Conservation (phyloP, 2,329 filamentous ascomycete species). For the Colletotrichum tanaceti region DNA sequence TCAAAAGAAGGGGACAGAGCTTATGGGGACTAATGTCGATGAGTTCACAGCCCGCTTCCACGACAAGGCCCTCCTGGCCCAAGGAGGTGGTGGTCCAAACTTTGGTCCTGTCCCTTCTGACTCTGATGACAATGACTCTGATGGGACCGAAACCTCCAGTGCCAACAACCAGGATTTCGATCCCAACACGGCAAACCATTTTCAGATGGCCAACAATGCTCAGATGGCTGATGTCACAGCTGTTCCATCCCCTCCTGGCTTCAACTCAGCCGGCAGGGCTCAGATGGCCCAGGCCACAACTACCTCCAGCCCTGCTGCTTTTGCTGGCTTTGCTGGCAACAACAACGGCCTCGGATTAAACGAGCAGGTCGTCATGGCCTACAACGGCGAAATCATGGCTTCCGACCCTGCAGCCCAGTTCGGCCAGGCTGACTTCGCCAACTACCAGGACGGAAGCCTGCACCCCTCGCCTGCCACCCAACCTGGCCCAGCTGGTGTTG, state of each 20-base stretch:
- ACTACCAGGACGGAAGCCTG: neutral
- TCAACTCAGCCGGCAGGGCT: too few species aligned
- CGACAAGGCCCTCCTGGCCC: neutral
- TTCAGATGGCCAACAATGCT: too few species aligned
- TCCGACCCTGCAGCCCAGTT: neutral
- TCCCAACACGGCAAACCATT: too few species aligned
- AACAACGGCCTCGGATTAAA: neutral
- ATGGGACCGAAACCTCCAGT: neutral
- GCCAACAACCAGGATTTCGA: too few species aligned
- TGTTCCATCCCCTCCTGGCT: too few species aligned
- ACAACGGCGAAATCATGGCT: too few species aligned
- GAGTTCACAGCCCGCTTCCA: constrained; percentile 16
- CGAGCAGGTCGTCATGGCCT: neutral
- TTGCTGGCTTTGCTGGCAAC: neutral
- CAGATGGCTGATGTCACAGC: too few species aligned
- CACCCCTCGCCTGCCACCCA: too few species aligned
- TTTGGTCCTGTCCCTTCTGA: too few species aligned
- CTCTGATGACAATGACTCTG: neutral
- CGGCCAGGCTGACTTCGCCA: neutral
- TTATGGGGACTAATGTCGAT: constrained; percentile 1
- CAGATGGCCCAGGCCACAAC: too few species aligned
- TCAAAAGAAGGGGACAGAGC: neutral
- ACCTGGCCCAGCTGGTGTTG: too few species aligned
- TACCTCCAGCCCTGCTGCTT: neutral
- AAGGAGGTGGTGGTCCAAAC: neutral